Percentiles rank a stretch among this genome's conserved stretches.
Evolutionary conservation across 2,329 filamentous ascomycete genomes (phyloP).

Genomic region (Pestalotiopsis sp.): DNA sequence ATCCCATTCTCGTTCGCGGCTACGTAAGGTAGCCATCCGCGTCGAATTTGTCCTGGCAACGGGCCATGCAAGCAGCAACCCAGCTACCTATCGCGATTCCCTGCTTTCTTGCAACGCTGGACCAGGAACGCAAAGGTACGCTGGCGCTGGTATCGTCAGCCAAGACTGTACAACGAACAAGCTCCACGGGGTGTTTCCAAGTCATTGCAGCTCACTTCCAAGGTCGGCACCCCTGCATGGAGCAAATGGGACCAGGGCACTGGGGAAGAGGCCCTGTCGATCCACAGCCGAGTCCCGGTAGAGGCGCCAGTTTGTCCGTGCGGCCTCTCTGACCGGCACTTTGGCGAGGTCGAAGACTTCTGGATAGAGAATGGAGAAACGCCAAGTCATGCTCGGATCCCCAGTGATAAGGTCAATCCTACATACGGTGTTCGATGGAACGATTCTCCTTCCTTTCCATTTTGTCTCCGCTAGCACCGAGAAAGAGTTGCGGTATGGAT

Average conservation of each 20-base stretch:
- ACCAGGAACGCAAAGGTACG: conserved; percentile 2
- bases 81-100: neutral
- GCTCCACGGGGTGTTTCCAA: neutral
- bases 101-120: conserved; percentile 10
- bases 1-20: neutral
- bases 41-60: conserved; percentile 1
- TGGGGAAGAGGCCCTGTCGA: neutral
- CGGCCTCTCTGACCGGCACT: neutral
- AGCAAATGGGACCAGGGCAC: neutral
- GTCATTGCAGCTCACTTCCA: conserved; percentile 5
- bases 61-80: neutral
- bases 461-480: neutral
- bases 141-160: conserved; percentile 2
- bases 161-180: conserved; percentile 5
- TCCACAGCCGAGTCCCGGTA: neutral
- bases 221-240: conserved; percentile 5
- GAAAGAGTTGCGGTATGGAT: neutral
- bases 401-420: neutral
- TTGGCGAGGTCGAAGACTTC: neutral
- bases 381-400: neutral
- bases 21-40: neutral
- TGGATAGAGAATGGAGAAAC: neutral
- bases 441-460: neutral
- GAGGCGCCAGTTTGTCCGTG: neutral
- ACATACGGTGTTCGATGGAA: neutral